Base-by-base conservation (phyloP, 179 eudicot species). In the Beta macrorhiza region DNA sequence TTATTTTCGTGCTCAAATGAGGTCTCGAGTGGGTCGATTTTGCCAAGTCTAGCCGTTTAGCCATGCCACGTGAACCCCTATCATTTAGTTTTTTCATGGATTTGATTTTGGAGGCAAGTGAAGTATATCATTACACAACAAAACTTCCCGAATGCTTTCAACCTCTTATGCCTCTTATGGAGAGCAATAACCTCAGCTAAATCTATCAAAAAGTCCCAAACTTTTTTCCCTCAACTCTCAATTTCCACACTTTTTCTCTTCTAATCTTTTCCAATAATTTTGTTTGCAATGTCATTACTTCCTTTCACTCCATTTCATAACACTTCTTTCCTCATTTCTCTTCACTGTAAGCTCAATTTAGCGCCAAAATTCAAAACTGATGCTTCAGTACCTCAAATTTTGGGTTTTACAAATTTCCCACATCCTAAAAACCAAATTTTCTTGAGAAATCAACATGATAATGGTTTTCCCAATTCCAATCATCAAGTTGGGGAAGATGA, bases 241-340 rank as follows among this genome's bases (percentile, higher is more conserved):
- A 37, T 37, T 37, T 37, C 42, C 2, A 37, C 42, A 37, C 14
- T 58, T 4, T 16, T 15, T 58, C 5, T 58, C 17, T 52, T 73
- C 32, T 25, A 13, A 53, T 32, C 8, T 53, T 52, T 37, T 25
- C 76, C 19, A 25, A 11, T 17, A 8, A 56, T 2, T 25, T 19
- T 42, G 13, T 37, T 17, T 56, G 68, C 57, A 79, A 87, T 87
- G 89, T 78, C 83, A 5, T 78, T 84, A 19, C 75, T 72, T 82
- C 55, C 85, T 22, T 72, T 77, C n/a, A 78, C 29, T 55, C 75
- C 79, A 62, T 57, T 76, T 44, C 69, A 77, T 80, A 67, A 56
- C 78, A 61, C 77, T 53, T 72, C 82, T 56, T 61, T 82, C 56
- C 70, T 83, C 62, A 82, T 62, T 80, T 49, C 85, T 63, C 57